Conservation (phyloP, 2,329 filamentous ascomycete species). For the Fusarium gaditjirri region DNA sequence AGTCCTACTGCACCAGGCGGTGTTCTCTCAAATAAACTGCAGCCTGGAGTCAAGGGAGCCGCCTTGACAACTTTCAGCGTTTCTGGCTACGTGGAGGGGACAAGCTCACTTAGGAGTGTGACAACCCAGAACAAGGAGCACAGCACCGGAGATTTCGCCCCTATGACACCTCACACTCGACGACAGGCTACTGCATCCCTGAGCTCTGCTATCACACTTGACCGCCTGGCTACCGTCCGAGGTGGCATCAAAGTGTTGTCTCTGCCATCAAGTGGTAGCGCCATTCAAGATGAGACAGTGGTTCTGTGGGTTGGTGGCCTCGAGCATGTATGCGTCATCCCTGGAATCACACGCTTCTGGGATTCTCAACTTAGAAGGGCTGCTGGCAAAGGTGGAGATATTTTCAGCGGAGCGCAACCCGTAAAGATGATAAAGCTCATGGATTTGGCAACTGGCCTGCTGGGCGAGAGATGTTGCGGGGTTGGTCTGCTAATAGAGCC, state of each 20-base stretch:
- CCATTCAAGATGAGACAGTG: conserved; percentile 63
- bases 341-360: conserved; percentile 67
- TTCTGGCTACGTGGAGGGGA: conserved; percentile 70
- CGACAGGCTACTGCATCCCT: conserved; percentile 61
- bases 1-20: conserved; percentile 57
- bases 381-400: conserved; percentile 61
- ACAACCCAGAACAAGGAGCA: conserved; percentile 49
- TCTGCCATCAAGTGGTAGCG: conserved; percentile 56
- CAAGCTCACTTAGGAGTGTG: conserved; percentile 62
- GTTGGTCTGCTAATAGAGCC: conserved; percentile 58
- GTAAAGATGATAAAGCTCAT: conserved; percentile 66
- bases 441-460: conserved; percentile 63
- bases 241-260: conserved; percentile 64
- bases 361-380: conserved; percentile 66
- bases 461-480: conserved; percentile 67
- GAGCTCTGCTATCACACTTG: conserved; percentile 56
- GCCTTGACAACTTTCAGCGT: conserved; percentile 68
- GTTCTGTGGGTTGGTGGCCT: conserved; percentile 67
- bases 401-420: conserved; percentile 66
- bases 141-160: conserved; percentile 64
- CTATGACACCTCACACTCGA: conserved; percentile 72
- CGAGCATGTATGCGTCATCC: conserved; percentile 68
- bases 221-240: conserved; percentile 62
- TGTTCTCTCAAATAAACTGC: conserved; percentile 61
- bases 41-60: conserved; percentile 65